phyloP scores from a whole-genome alignment of 2,329 filamentous ascomycete genomes.

The Ophiocordyceps camponoti-rufipedis region DNA sequence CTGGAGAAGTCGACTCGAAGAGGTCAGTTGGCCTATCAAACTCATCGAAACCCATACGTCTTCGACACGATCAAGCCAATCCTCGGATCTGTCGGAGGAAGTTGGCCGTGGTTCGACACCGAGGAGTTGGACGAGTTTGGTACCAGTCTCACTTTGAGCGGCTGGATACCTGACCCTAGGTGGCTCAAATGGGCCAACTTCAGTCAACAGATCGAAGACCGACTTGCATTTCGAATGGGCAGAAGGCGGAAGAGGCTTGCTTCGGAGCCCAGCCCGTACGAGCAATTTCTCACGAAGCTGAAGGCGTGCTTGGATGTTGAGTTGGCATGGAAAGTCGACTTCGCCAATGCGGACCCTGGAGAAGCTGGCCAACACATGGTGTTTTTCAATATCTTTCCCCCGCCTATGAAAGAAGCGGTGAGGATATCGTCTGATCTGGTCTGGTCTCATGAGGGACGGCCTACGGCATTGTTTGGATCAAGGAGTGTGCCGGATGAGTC shows the following conservation, averaged over 20 bases:
- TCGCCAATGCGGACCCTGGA: constrained; percentile 6
- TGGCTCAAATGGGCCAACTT: constrained; percentile 17
- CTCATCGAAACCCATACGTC: not conserved
- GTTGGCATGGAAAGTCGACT: constrained; percentile 14
- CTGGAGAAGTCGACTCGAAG: not conserved
- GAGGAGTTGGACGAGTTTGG: constrained; percentile 17
- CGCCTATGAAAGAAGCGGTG: constrained; percentile 1
- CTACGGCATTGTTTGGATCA: constrained; percentile 4
- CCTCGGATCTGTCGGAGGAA: constrained; percentile 6
- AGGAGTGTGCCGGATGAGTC: not conserved
- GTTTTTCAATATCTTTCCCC: constrained; percentile 11
- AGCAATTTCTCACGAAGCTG: constrained; percentile 11
- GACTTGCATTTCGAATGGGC: constrained; percentile 4
- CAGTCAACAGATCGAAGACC: constrained; percentile 11
- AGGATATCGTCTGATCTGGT: not conserved
- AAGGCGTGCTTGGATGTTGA: constrained; percentile 28
- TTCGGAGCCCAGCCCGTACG: constrained; percentile 3
- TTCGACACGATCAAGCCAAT: constrained; percentile 9
- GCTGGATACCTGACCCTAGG: constrained; percentile 22
- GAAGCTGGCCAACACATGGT: constrained; percentile 14
- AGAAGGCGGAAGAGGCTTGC: constrained; percentile 3
- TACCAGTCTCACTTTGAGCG: constrained; percentile 22
- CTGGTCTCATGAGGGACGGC: constrained; percentile 11
- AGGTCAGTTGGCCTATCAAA: not conserved
- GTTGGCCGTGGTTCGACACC: constrained; percentile 14